Conservation (phyloP, 257 asterid species). For the Salvia splendens region DNA sequence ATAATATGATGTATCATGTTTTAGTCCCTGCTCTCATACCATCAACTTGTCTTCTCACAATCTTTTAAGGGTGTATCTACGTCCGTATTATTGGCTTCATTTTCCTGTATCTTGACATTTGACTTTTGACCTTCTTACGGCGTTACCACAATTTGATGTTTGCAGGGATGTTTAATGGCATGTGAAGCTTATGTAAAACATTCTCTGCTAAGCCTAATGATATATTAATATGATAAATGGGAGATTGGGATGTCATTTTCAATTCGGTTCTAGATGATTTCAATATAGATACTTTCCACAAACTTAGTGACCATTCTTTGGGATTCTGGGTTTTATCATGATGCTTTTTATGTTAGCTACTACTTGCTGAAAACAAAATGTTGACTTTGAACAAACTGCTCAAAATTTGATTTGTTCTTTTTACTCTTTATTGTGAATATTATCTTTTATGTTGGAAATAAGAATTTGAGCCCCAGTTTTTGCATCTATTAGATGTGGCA, state of each 20-base stretch:
- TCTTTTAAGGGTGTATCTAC: background rate
- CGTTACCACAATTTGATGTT: slow-evolving; percentile 1
- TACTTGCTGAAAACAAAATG: slow-evolving; percentile 6
- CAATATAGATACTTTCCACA: background rate
- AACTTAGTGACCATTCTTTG: background rate
- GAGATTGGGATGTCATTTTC: slow-evolving; percentile 18
- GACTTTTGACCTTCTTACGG: background rate
- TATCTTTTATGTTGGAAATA: slow-evolving; percentile 3
- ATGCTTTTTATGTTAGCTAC: background rate
- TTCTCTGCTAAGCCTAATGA: slow-evolving; percentile 13
- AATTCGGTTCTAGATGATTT: background rate
- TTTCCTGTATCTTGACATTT: slow-evolving; percentile 10
- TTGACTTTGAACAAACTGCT: background rate
- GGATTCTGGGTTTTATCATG: background rate
- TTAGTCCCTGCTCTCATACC: background rate
- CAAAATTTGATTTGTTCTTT: background rate
- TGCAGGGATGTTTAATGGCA: slow-evolving; percentile 1
- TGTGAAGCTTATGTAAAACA: background rate
- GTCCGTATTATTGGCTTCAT: slow-evolving; percentile 22
- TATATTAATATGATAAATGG: slow-evolving; percentile 6
- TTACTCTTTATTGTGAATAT: background rate
- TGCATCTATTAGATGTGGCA: slow-evolving; percentile 5
- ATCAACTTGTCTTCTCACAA: slow-evolving; percentile 5
- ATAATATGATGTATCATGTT: slow-evolving; percentile 8
- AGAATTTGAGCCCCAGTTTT: background rate